These are phyloP conservation scores for Yarrowia keelungensis DNA, from an alignment of 805 yeast genomes.

Conservation along the genomic window DNA sequence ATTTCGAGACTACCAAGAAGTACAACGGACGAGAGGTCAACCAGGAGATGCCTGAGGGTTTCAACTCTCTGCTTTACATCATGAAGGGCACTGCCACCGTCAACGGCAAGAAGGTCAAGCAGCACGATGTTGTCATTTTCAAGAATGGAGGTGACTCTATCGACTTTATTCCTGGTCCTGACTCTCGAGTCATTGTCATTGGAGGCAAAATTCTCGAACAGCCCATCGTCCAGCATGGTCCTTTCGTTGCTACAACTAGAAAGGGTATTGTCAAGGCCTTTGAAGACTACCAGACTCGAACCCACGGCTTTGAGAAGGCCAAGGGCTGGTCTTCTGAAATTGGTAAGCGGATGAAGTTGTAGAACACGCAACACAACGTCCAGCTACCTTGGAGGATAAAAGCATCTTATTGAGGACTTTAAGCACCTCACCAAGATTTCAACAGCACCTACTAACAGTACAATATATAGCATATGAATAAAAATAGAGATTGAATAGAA, in stretches of 20 bases:
- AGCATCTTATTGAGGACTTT: too few relatives aligned
- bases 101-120: slow-evolving; percentile 54
- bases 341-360: slow-evolving; percentile 43
- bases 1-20: slow-evolving; percentile 57
- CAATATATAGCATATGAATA: too few relatives aligned
- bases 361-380: background rate
- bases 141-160: slow-evolving; percentile 71
- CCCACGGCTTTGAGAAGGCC: slow-evolving; percentile 50
- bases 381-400: too few relatives aligned
- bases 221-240: slow-evolving; percentile 84
- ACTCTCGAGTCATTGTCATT: slow-evolving; percentile 63
- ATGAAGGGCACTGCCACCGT: slow-evolving; percentile 65
- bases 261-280: slow-evolving; percentile 74
- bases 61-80: slow-evolving; percentile 75
- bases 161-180: slow-evolving; percentile 57
- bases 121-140: slow-evolving; percentile 66
- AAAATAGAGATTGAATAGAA: too few relatives aligned
- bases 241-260: slow-evolving; percentile 79
- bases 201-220: slow-evolving; percentile 81
- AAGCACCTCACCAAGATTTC: too few relatives aligned
- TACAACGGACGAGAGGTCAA: slow-evolving; percentile 60
- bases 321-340: slow-evolving; percentile 49
- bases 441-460: too few relatives aligned
- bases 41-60: slow-evolving; percentile 66
- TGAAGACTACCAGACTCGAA: slow-evolving; percentile 66